phyloP scores from a whole-genome alignment of 805 yeast species.

The Yarrowia alimentaria region DNA sequence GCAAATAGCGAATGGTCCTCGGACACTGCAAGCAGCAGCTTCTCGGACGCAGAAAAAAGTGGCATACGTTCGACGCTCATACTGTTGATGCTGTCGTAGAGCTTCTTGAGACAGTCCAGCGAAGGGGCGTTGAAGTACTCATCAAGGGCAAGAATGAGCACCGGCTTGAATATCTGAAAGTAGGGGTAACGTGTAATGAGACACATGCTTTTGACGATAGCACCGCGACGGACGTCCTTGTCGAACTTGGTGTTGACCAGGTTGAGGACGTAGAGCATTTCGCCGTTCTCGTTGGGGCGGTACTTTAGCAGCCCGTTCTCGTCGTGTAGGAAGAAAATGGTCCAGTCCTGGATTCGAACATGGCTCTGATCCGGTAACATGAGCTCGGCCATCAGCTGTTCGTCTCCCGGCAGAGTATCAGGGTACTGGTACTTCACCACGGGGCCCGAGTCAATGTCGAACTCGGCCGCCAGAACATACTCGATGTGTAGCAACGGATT shows the following conservation, averaged over 20 bases:
- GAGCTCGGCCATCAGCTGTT: conserved; percentile 49
- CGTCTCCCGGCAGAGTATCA: conserved; percentile 33
- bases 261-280: conserved; percentile 55
- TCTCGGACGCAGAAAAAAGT: conserved; percentile 34
- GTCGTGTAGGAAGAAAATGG: conserved; percentile 47
- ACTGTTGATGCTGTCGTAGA: conserved; percentile 37
- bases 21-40: conserved; percentile 35
- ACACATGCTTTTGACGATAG: conserved; percentile 57
- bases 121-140: conserved; percentile 43
- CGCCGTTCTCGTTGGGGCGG: conserved; percentile 39
- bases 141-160: conserved; percentile 54
- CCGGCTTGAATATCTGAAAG: conserved; percentile 58
- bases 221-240: conserved; percentile 52
- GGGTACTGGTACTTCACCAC: conserved; percentile 63
- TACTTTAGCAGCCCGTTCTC: conserved; percentile 8
- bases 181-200: conserved; percentile 54
- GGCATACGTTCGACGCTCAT: conserved; percentile 38
- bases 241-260: conserved; percentile 53
- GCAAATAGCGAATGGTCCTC: conserved; percentile 34
- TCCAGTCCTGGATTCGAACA: conserved; percentile 54
- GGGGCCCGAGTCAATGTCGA: conserved; percentile 76
- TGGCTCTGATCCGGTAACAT: conserved; percentile 63
- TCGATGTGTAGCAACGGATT: conserved; percentile 44
- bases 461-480: conserved; percentile 69
- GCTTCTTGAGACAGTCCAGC: conserved; percentile 32